Conservation (phyloP, 176 grass and related monocot genomes). For the Avena sativa region DNA sequence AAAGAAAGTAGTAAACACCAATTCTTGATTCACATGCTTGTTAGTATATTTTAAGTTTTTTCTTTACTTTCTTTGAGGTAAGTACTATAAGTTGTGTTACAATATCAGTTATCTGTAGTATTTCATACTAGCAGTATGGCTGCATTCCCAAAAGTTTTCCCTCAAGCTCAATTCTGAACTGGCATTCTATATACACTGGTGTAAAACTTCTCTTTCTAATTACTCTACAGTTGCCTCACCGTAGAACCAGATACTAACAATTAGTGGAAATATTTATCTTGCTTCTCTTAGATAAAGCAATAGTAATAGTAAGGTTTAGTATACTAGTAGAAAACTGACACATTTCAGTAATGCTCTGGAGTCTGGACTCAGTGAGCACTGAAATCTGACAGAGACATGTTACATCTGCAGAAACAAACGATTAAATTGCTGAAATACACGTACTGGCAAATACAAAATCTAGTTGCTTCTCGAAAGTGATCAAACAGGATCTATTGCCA, state of each 20-base stretch:
- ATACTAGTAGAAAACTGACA: not conserved
- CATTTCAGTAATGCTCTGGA: not conserved
- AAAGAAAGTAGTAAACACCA: not conserved
- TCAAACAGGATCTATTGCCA: not conserved
- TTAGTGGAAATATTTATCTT: not conserved
- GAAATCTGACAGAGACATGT: conserved; percentile 3
- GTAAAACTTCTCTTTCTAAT: not conserved
- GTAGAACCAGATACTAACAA: not conserved
- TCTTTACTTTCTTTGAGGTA: not conserved
- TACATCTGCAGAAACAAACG: not conserved
- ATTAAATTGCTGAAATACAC: not conserved
- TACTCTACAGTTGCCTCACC: too few relatives aligned
- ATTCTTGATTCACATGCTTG: not conserved
- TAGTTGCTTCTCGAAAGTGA: not conserved
- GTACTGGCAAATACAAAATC: not conserved
- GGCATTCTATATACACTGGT: not conserved
- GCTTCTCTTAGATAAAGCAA: not conserved
- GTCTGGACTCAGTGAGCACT: not conserved
- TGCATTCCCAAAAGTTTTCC: not conserved
- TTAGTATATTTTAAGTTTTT: not conserved
- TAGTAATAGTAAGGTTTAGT: not conserved
- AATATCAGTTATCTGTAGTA: not conserved
- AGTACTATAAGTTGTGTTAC: not conserved
- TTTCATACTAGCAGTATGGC: not conserved
- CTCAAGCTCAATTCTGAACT: not conserved